Percentiles rank a stretch among this genome's conserved stretches.
phyloP scores from a whole-genome alignment of 148 eudicot genomes.

The Rhododendron griersonianum region DNA sequence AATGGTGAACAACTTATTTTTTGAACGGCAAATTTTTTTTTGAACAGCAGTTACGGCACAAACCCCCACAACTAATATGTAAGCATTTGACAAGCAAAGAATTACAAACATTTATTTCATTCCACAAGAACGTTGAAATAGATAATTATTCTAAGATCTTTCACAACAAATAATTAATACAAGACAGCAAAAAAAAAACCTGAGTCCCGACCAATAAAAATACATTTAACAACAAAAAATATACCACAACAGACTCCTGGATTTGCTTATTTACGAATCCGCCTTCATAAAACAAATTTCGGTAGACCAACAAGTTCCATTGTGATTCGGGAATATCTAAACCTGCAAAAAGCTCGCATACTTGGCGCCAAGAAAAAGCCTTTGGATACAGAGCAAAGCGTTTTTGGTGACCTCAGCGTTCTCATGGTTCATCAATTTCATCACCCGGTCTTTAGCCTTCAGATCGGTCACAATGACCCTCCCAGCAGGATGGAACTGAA shows the following conservation, averaged over 20 bases:
- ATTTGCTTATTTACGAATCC: neutral
- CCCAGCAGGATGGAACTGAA: slow-evolving; percentile 94
- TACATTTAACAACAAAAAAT: neutral
- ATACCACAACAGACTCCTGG: neutral
- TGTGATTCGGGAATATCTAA: slow-evolving; percentile 17
- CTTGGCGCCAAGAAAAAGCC: slow-evolving; percentile 98
- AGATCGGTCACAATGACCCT: slow-evolving; percentile 80
- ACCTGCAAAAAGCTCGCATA: slow-evolving; percentile 97
- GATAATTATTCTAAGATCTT: neutral
- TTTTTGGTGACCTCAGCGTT: slow-evolving; percentile 90
- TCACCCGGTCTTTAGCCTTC: slow-evolving; percentile 91
- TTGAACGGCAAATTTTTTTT: no score
- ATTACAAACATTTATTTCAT: neutral
- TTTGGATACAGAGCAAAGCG: slow-evolving; percentile 88
- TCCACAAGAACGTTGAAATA: neutral
- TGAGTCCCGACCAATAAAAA: neutral
- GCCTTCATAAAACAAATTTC: neutral
- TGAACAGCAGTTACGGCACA: no score
- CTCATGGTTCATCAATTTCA: slow-evolving; percentile 94
- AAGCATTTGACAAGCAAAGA: neutral
- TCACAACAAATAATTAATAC: slow-evolving; percentile 10
- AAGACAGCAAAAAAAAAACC: neutral
- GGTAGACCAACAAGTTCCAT: neutral
- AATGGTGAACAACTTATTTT: neutral
- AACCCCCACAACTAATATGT: neutral